Evolutionary conservation across 163 green algal genomes (phyloP).

Genomic region (Scenedesmus sp.): DNA sequence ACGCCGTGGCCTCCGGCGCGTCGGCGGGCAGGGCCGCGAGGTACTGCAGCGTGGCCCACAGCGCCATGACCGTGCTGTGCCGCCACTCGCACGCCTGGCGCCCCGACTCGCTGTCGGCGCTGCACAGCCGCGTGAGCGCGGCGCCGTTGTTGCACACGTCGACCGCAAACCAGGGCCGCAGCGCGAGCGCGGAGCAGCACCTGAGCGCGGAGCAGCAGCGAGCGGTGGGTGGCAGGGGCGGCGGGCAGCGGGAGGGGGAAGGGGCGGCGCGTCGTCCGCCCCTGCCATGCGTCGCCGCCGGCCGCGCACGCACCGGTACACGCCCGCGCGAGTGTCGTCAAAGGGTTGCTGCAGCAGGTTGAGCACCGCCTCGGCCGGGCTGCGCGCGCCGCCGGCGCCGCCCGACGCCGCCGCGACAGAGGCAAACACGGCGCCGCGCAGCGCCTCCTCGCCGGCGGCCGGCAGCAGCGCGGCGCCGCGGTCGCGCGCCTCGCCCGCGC

Average conservation of each 20-base stretch:
- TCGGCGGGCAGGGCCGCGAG: slow-evolving; percentile 3
- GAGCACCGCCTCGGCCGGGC: slow-evolving; percentile 40
- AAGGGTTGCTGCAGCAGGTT: slow-evolving; percentile 52
- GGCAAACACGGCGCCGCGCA: slow-evolving; percentile 46
- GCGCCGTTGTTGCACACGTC: slow-evolving; percentile 32
- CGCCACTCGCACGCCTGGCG: slow-evolving; percentile 38
- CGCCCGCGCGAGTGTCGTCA: slow-evolving; percentile 43
- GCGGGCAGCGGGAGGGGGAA: too few species aligned
- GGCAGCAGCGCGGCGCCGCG: slow-evolving; percentile 37
- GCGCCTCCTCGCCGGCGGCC: slow-evolving; percentile 20
- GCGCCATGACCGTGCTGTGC: slow-evolving; percentile 32
- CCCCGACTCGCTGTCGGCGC: slow-evolving; percentile 22
- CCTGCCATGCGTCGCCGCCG: too few species aligned
- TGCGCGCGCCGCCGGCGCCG: not conserved
- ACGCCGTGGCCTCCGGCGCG: not conserved
- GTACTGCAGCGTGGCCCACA: slow-evolving; percentile 35
- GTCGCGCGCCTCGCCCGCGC: slow-evolving; percentile 23
- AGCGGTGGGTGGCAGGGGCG: too few species aligned
- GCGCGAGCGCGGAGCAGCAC: slow-evolving; percentile 29
- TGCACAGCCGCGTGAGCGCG: slow-evolving; percentile 25
- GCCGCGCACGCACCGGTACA: slow-evolving; percentile 40
- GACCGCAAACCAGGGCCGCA: slow-evolving; percentile 35
- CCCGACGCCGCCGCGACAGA: slow-evolving; percentile 10
- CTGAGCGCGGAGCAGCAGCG: slow-evolving; percentile 5
- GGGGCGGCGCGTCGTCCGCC: too few species aligned